These are phyloP conservation scores for Macrophomina phaseolina DNA, from an alignment of 2,329 filamentous ascomycete genomes.

Conservation along the genomic window DNA sequence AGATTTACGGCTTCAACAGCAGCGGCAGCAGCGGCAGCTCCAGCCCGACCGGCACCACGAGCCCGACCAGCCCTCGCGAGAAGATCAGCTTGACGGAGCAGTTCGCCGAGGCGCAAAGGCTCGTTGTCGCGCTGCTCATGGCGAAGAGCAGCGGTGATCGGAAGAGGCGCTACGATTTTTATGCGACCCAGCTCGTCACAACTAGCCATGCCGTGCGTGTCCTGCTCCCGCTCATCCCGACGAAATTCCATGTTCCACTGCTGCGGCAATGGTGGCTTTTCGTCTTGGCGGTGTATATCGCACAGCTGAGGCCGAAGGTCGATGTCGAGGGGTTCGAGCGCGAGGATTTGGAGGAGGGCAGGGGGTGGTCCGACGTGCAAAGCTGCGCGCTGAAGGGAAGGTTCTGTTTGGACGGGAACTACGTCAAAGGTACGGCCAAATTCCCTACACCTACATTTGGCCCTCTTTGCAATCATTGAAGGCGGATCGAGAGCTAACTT, in stretches of 20 bases:
- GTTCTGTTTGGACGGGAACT: slow-evolving; percentile 78
- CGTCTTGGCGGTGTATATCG: slow-evolving; percentile 76
- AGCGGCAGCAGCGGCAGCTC: slow-evolving; percentile 5
- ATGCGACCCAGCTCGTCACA: slow-evolving; percentile 80
- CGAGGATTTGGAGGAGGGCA: slow-evolving; percentile 61
- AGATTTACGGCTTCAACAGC: slow-evolving; percentile 32
- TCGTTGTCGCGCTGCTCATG: slow-evolving; percentile 63
- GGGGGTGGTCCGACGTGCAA: slow-evolving; percentile 78
- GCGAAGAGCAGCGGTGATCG: slow-evolving; percentile 54
- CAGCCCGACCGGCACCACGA: slow-evolving; percentile 12
- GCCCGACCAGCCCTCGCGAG: slow-evolving; percentile 11
- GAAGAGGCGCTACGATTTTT: slow-evolving; percentile 74
- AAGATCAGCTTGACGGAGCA: slow-evolving; percentile 62
- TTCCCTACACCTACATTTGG: no score
- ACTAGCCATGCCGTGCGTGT: slow-evolving; percentile 89
- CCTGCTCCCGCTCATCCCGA: slow-evolving; percentile 77
- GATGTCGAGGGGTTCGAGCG: slow-evolving; percentile 65
- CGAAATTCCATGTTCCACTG: slow-evolving; percentile 72
- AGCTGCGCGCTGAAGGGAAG: slow-evolving; percentile 71
- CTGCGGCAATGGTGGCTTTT: slow-evolving; percentile 91
- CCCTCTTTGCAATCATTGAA: not conserved
- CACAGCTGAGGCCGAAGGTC: slow-evolving; percentile 74
- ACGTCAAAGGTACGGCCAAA: slow-evolving; percentile 68
- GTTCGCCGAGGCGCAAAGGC: slow-evolving; percentile 71
- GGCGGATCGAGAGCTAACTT: not conserved